phyloP scores from a whole-genome alignment of 2,329 filamentous ascomycete genomes.

The Clonostachys rosea region DNA sequence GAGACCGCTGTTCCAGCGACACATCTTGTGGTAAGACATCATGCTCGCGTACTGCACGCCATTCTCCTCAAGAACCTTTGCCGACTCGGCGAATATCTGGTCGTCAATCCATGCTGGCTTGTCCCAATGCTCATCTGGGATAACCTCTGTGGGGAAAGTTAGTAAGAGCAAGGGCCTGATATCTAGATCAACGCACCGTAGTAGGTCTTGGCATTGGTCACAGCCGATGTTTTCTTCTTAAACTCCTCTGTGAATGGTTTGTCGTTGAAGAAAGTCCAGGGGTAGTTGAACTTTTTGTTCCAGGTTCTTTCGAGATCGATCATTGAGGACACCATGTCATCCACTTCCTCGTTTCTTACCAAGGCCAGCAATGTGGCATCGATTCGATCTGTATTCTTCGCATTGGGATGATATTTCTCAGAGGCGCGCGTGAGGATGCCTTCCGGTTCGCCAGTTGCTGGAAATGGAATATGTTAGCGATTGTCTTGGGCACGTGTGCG shows the following conservation, averaged over 20 bases:
- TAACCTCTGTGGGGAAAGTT: conserved; percentile 55
- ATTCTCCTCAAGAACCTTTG: conserved; percentile 75
- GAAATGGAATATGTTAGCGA: not conserved
- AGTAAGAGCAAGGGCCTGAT: not conserved
- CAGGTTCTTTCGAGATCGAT: conserved; percentile 86
- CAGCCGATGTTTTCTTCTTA: conserved; percentile 73
- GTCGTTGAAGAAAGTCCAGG: conserved; percentile 99
- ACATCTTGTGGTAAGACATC: conserved; percentile 97
- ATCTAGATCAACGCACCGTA: conserved; percentile 57
- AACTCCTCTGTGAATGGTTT: conserved; percentile 91
- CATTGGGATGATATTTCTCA: conserved; percentile 73
- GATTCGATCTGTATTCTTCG: conserved; percentile 74
- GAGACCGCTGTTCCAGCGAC: conserved; percentile 95
- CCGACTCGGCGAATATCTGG: conserved; percentile 80
- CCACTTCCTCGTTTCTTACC: conserved; percentile 86
- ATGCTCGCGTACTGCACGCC: conserved; percentile 87
- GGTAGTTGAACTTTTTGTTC: conserved; percentile 99
- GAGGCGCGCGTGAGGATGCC: conserved; percentile 70
- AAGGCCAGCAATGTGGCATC: conserved; percentile 90
- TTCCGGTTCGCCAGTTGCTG: conserved; percentile 79
- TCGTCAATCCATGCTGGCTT: conserved; percentile 88
- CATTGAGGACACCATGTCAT: conserved; percentile 85
- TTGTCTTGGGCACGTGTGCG: not conserved
- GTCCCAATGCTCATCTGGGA: conserved; percentile 94
- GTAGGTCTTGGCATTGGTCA: conserved; percentile 81